These are phyloP conservation scores for Phytophthora syringae DNA, from an alignment of 352 stramenopile species.

Conservation along the genomic window DNA sequence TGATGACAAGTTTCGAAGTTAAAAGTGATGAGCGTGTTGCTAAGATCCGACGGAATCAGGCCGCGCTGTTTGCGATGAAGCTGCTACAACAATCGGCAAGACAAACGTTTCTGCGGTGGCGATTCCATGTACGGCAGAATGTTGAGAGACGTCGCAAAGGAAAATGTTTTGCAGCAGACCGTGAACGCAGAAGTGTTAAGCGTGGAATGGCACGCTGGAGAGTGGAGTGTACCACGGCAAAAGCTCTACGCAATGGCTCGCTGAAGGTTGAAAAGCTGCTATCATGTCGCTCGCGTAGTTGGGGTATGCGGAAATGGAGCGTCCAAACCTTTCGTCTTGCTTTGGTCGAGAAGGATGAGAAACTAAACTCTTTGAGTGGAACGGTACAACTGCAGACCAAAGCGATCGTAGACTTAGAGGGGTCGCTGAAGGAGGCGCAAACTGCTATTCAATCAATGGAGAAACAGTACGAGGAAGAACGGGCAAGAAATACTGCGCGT, in stretches of 20 bases:
- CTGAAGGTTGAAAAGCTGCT: constrained; percentile 14
- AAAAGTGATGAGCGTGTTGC: constrained; percentile 15
- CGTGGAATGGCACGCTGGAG: constrained; percentile 20
- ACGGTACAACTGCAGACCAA: constrained; percentile 4
- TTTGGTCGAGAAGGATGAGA: constrained; percentile 17
- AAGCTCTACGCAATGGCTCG: neutral
- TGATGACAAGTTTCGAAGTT: constrained; percentile 14
- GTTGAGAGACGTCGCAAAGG: constrained; percentile 9
- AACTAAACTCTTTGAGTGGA: constrained; percentile 1
- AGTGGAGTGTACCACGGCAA: constrained; percentile 2
- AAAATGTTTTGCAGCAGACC: neutral
- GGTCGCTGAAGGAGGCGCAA: neutral
- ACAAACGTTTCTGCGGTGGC: constrained; percentile 22
- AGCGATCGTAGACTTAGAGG: constrained; percentile 17
- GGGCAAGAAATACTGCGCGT: neutral
- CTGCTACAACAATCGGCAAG: constrained; percentile 27
- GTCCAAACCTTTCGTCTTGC: constrained; percentile 22
- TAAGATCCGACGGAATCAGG: constrained; percentile 24
- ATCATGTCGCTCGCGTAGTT: constrained; percentile 3
- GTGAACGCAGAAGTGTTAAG: neutral
- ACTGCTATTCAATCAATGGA: neutral
- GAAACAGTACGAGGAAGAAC: constrained; percentile 23
- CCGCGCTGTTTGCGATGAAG: constrained; percentile 19
- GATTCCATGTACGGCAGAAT: constrained; percentile 1
- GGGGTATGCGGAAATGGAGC: constrained; percentile 28